A percentile compares a stretch with the other conserved stretches of the same genome.
Conservation (phyloP, 441 rosid genomes). For the Cnidoscolus chayamansa region DNA sequence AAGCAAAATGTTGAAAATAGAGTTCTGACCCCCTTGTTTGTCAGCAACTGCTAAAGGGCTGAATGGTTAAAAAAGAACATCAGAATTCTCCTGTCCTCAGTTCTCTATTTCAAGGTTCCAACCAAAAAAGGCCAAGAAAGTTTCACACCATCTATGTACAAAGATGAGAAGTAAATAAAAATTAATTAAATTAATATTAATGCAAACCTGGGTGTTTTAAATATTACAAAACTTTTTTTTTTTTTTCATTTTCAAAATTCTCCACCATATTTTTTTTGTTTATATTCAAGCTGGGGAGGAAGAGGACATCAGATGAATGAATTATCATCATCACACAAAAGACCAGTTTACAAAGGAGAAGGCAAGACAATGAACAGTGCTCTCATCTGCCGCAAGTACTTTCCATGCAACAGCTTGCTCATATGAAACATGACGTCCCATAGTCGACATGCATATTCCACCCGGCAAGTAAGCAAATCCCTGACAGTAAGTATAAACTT, state of each 20-base stretch:
- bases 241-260: slow-evolving; percentile 7
- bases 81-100: background rate
- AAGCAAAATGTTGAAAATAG: background rate
- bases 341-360: slow-evolving; percentile 92
- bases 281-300: slow-evolving; percentile 12
- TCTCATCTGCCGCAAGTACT: slow-evolving; percentile 64
- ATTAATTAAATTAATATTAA: slow-evolving; percentile 38
- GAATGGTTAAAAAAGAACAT: background rate
- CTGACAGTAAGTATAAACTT: slow-evolving; percentile 29
- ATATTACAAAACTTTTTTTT: slow-evolving; percentile 39
- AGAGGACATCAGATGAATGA: slow-evolving; percentile 15
- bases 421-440: slow-evolving; percentile 80
- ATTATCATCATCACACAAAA: slow-evolving; percentile 54
- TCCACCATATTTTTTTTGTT: slow-evolving; percentile 4
- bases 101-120: slow-evolving; percentile 7
- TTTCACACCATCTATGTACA: slow-evolving; percentile 14
- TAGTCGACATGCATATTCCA: slow-evolving; percentile 84
- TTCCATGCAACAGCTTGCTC: slow-evolving; percentile 93
- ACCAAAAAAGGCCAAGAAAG: background rate
- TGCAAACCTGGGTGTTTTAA: slow-evolving; percentile 30
- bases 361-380: slow-evolving; percentile 77
- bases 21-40: slow-evolving; percentile 3
- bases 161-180: slow-evolving; percentile 8
- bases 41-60: background rate
- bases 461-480: slow-evolving; percentile 73